These are phyloP conservation scores for Hortaea werneckii DNA, from an alignment of 2,329 filamentous ascomycete species.

Conservation along the genomic window DNA sequence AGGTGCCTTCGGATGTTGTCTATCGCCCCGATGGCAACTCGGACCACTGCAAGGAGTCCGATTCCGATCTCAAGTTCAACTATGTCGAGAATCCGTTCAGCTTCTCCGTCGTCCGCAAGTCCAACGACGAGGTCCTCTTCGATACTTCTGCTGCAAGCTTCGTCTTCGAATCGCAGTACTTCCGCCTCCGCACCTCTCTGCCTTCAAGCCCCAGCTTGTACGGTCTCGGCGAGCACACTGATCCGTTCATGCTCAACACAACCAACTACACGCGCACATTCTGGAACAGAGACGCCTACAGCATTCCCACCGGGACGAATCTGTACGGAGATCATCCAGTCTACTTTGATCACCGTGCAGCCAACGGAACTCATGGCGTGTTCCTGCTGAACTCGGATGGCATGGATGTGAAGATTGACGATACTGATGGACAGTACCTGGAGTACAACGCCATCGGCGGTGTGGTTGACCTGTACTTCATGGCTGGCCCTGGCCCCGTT, in stretches of 20 bases:
- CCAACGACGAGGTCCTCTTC: slow-evolving; percentile 52
- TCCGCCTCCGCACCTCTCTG: slow-evolving; percentile 60
- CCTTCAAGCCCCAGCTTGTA: slow-evolving; percentile 63
- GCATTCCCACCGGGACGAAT: slow-evolving; percentile 39
- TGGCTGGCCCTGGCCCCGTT: slow-evolving; percentile 37
- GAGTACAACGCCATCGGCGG: slow-evolving; percentile 74
- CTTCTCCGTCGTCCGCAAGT: slow-evolving; percentile 52
- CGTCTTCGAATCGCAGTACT: slow-evolving; percentile 69
- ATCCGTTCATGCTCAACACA: slow-evolving; percentile 34
- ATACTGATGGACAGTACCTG: slow-evolving; percentile 53
- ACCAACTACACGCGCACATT: slow-evolving; percentile 53
- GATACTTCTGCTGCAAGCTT: slow-evolving; percentile 57
- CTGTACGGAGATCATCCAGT: slow-evolving; percentile 65
- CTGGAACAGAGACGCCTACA: slow-evolving; percentile 59
- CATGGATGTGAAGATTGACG: slow-evolving; percentile 68
- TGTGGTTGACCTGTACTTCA: slow-evolving; percentile 54
- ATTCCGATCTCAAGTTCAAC: slow-evolving; percentile 44
- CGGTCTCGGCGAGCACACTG: slow-evolving; percentile 68
- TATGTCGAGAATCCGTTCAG: slow-evolving; percentile 52
- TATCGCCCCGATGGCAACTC: slow-evolving; percentile 43
- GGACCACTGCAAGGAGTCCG: slow-evolving; percentile 14
- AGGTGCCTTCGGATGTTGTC: slow-evolving; percentile 61
- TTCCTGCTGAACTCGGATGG: slow-evolving; percentile 62
- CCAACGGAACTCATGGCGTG: slow-evolving; percentile 49
- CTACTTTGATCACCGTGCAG: slow-evolving; percentile 59